Base-by-base conservation (phyloP, 148 eudicot genomes). In the Cornus suecica region DNA sequence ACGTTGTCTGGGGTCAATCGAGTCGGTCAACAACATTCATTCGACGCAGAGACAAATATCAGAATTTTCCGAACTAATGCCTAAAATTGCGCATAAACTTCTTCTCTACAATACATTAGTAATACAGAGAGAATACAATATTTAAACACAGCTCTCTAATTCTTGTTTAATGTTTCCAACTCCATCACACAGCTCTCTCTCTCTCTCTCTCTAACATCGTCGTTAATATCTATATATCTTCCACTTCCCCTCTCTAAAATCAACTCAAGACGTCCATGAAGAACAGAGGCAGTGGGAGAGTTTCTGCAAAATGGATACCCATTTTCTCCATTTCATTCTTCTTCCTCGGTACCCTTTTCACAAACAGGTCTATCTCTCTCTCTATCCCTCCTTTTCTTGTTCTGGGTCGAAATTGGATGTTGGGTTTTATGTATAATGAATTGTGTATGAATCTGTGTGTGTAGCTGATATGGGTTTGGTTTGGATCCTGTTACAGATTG, bases 261-360 rank as follows among this genome's bases (percentile, higher is more conserved):
- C 5, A 32, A 32, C 5, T 6, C 6, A 0, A 6, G 30, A 72
- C 72, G 32, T 79, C 72, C 77, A 90, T 85, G 88, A 92, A 88
- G 91, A 83, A 26, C 68, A 89, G 87, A 76, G 84, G 18, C 77
- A 82, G 81, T 81, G 88, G 85, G 9, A 92, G 81, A 79, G 85
- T 90, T 13, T 87, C 98, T 10, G 83, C 78, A 0, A 85, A 83
- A 80, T 90, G 97, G 97, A 80, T 92, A 34, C 91, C 94, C 69
- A 68, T 89, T 82, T 54, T 89, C 66, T 92, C 89, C 68, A 54
- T 88, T 56, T 84, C 74, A 26, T 92, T 83, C 89, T 94, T 94
- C 89, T 82, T 86, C 69, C 65, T 92, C 31, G 98, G 98, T 42
- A 86, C 89, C 87, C 77, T 94, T 54, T 82, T 92, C 48, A 87